Evolutionary conservation across 192 early-diverging fungal genomes (phyloP).

Genomic region (Gamsiella multidivaricata): DNA sequence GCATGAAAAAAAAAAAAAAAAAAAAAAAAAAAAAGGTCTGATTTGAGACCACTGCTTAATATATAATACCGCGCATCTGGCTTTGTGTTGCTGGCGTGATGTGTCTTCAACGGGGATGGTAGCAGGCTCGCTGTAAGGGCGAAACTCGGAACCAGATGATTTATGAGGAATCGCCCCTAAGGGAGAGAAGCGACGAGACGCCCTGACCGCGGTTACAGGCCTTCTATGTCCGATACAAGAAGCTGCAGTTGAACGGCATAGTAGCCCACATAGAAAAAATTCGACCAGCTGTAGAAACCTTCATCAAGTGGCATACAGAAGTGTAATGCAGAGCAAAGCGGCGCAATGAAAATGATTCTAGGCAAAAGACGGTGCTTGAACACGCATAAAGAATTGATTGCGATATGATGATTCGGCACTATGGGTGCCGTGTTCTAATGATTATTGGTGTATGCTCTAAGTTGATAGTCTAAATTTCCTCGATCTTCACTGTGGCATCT

Average conservation of each 20-base stretch:
- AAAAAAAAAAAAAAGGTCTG: no score
- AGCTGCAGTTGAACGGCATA: neutral
- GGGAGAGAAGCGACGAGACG: constrained; percentile 1
- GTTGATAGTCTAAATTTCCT: constrained; percentile 25
- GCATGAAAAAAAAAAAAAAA: no score
- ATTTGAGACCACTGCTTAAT: no score
- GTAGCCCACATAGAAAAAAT: neutral
- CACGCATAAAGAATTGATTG: no score
- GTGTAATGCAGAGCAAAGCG: no score
- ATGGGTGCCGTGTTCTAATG: no score
- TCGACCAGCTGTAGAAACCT: constrained; percentile 20
- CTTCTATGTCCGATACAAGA: constrained; percentile 5
- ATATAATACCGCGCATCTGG: no score
- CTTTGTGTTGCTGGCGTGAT: no score
- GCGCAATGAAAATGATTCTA: neutral
- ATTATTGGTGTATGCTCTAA: neutral
- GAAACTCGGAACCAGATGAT: neutral
- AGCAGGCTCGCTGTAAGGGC: no score
- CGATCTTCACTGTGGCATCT: constrained; percentile 39
- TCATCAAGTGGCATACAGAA: neutral
- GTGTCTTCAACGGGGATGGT: constrained; percentile 12
- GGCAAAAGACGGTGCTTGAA: no score
- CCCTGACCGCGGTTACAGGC: constrained; percentile 26
- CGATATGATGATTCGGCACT: no score
- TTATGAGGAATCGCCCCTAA: neutral